Evolutionary conservation across 2,329 filamentous ascomycete genomes (phyloP), one percentile per base, ranked within the genome.

Genomic region (Alternaria metachromatica): DNA sequence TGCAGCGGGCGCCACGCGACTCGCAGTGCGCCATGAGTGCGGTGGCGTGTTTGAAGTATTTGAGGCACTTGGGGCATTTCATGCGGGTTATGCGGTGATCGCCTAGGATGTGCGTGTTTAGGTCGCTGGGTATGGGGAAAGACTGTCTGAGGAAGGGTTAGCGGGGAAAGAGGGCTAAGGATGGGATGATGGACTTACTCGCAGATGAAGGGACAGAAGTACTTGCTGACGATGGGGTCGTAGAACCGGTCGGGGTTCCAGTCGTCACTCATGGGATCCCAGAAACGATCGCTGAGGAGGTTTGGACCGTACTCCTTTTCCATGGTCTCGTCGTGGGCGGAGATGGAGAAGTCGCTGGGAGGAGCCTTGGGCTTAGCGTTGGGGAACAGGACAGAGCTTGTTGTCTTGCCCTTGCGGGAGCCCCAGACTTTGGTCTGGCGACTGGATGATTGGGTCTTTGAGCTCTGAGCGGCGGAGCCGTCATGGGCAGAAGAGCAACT

Each of bases 191-290:
- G 8, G 6, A 71, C 75, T 80, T 80, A 87, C 83, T 80, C 77
- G 83, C 89, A 90, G 4, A 74, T 68, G 59, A 86, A 83, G 0
- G 88, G 88, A 58, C 89, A 91, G 58, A 76, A 80, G 78, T 83
- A 91, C 53, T 79, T 81, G 49, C 78, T 73, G 2, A 81, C 78
- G 28, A 82, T 75, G 0, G 75, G 56, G 44, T 84, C 78, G 59
- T 74, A 83, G 79, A 88, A 89, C 6, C 78, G 76, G 2, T 80
- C 76, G 1, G 82, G 75, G 45, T 85, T 82, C 76, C 87, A 90
- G 10, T 80, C 76, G 0, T 75, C 76, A 54, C 83, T 80, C 5
- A 80, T 67, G 0, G 88, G 88, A 60, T 90, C 82, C 80, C 80
- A 83, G 66, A 82, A 82, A 12, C 77, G 79, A 2, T 69, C 71